These are phyloP conservation scores for Beauveria pseudobassiana DNA, from an alignment of 2,329 filamentous ascomycete species.

Conservation along the genomic window DNA sequence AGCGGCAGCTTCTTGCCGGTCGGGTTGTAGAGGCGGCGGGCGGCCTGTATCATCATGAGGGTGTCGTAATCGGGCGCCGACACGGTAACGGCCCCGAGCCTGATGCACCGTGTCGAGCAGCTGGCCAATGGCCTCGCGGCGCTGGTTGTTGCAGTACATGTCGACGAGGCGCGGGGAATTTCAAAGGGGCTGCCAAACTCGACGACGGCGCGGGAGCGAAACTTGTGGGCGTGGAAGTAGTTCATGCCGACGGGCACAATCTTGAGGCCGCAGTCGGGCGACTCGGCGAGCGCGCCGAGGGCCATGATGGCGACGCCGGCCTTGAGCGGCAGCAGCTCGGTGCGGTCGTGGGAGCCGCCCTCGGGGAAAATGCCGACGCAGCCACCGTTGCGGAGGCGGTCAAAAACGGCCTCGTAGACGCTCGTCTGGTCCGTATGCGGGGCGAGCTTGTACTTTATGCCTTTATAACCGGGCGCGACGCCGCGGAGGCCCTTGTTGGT, in stretches of 20 bases:
- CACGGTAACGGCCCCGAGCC: conserved; percentile 82
- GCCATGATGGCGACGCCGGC: conserved; percentile 98
- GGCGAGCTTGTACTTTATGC: conserved; percentile 78
- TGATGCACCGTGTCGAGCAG: conserved; percentile 83
- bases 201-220: conserved; percentile 88
- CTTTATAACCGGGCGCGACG: conserved; percentile 56
- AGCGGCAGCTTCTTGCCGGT: conserved; percentile 90
- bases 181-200: conserved; percentile 91
- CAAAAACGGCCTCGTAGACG: conserved; percentile 90
- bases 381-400: conserved; percentile 70
- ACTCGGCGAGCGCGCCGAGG: conserved; percentile 75
- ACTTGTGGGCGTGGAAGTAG: conserved; percentile 98
- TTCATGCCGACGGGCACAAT: conserved; percentile 99
- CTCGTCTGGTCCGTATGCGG: conserved; percentile 91
- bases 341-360: conserved; percentile 90
- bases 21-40: conserved; percentile 85
- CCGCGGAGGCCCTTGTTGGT: conserved; percentile 47
- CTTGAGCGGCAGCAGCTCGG: conserved; percentile 85
- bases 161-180: conserved; percentile 76
- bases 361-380: conserved; percentile 97
- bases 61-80: conserved; percentile 93
- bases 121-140: conserved; percentile 78
- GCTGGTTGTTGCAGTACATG: conserved; percentile 74
- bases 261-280: conserved; percentile 81
- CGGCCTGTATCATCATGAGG: conserved; percentile 92